These are phyloP conservation scores for Nothopassalora personata DNA, from an alignment of 2,329 filamentous ascomycete species.

Conservation along the genomic window DNA sequence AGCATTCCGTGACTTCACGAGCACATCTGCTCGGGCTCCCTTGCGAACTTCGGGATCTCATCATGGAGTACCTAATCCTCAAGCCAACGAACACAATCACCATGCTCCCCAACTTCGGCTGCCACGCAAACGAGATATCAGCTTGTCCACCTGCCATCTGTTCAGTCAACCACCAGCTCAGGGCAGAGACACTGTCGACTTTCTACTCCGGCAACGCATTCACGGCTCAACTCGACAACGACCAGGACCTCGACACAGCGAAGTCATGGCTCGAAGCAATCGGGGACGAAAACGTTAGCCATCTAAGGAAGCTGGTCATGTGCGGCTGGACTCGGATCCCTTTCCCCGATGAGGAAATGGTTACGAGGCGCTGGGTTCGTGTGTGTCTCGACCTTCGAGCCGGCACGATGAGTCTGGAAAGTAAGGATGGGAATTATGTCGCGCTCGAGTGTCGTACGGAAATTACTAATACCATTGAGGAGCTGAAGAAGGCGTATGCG, in stretches of 20 bases:
- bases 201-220: conserved; percentile 27
- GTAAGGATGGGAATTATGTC: conserved; percentile 2
- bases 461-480: conserved; percentile 7
- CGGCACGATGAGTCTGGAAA: conserved; percentile 11
- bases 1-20: neutral
- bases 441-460: conserved; percentile 1
- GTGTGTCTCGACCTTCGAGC: conserved; percentile 20
- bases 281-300: conserved; percentile 17
- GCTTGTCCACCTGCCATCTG: conserved; percentile 20
- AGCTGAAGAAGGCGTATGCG: conserved; percentile 14
- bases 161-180: conserved; percentile 19
- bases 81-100: conserved; percentile 22
- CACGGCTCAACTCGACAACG: conserved; percentile 20
- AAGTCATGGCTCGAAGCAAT: conserved; percentile 19
- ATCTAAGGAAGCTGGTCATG: conserved; percentile 16
- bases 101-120: conserved; percentile 17
- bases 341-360: conserved; percentile 20
- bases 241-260: conserved; percentile 16
- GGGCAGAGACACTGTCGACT: conserved; percentile 18
- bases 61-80: conserved; percentile 19
- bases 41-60: conserved; percentile 23
- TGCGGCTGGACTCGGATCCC: conserved; percentile 23
- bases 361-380: conserved; percentile 16
- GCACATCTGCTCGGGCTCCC: conserved; percentile 21
- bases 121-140: conserved; percentile 15